Evolutionary conservation across 2,329 filamentous ascomycete species (phyloP), one percentile per base, ranked within the genome.

Genomic region (Coniochaeta sp.): DNA sequence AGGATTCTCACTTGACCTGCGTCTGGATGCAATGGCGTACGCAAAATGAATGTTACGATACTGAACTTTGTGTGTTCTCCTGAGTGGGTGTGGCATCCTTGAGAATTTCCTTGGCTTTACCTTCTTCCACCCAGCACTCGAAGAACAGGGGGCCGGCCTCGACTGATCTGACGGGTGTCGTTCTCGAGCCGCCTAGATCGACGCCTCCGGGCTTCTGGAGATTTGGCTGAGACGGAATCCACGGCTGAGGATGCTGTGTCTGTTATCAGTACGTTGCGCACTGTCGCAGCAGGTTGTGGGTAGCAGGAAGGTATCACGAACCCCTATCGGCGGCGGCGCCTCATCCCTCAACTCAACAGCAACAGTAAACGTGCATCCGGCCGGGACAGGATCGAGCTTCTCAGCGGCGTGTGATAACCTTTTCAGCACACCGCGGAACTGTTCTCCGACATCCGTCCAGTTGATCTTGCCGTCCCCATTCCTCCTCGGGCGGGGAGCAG

Each of bases 321-420:
- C 84, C 59, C 79, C 80, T 63, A 87, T 84, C 0, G 85, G 86
- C 11, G 83, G 78, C 12, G 80, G 73, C 0, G 78, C 79, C 44
- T 86, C 79, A 24, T 88, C 83, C 43, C 82, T 83, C 64, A 93
- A 71, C 72, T 93, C 90, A 44, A 93, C 81, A 0, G 87, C 88
- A n/a, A 93, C 72, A 0, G 89, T 90, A 71, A 90, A 93, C 0
- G 88, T 89, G 71, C 89, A 91, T 1, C 82, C 81, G 1, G 79
- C 73, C 0, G 89, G 88, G 24, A 92, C 70, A 0, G 79, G 72
- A 0, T 72, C 74, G 63, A 91, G 77, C 60, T 76, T 79, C 62
- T 85, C 80, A 9, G 80, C 84, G 3, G 83, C 80, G 61, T 85
- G 81, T 0, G 84, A 81, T 16, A 93, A 74, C 55, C 83, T 81